Percentiles rank a stretch among this genome's conserved stretches.
These are phyloP conservation scores for Suillus plorans DNA, from an alignment of 768 basidiomycete genomes.

Conservation along the genomic window DNA sequence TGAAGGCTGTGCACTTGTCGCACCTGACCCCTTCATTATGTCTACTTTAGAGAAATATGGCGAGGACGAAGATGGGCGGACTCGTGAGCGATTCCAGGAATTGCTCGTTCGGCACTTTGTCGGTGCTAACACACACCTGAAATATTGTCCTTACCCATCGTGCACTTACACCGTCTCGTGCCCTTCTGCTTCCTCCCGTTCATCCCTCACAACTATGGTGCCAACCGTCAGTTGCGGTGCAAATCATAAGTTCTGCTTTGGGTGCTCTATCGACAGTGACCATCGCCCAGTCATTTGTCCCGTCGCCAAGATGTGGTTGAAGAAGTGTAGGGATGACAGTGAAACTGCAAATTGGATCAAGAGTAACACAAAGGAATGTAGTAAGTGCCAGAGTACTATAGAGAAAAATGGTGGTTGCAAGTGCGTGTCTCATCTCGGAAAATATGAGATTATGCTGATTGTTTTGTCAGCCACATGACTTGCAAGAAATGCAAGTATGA, in stretches of 20 bases:
- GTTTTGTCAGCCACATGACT: constrained; percentile 85
- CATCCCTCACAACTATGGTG: constrained; percentile 72
- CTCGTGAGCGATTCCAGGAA: constrained; percentile 76
- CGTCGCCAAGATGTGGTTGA: constrained; percentile 90
- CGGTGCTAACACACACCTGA: constrained; percentile 73
- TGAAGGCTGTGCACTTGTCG: constrained; percentile 66
- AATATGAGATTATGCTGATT: constrained; percentile 14
- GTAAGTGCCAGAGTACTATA: constrained; percentile 94
- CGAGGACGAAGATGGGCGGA: constrained; percentile 43
- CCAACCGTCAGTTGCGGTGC: constrained; percentile 89
- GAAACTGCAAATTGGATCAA: constrained; percentile 99
- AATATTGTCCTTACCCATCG: constrained; percentile 93
- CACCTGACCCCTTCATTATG: constrained; percentile 62
- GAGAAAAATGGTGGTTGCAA: constrained; percentile 99
- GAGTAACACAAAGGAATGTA: constrained; percentile 99
- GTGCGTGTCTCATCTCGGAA: constrained; percentile 49
- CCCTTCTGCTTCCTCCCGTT: constrained; percentile 72
- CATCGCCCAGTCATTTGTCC: constrained; percentile 90
- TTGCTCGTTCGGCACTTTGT: constrained; percentile 91
- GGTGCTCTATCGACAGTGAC: constrained; percentile 84
- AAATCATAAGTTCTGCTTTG: constrained; percentile 89
- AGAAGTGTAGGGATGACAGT: constrained; percentile 96
- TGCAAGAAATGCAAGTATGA: constrained; percentile 99
- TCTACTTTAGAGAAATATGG: constrained; percentile 42
- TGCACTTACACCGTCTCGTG: constrained; percentile 96